Evolutionary conservation across 495 filamentous ascomycete species (phyloP), one percentile per base, ranked within the genome.

Genomic region (Tuber brumale): DNA sequence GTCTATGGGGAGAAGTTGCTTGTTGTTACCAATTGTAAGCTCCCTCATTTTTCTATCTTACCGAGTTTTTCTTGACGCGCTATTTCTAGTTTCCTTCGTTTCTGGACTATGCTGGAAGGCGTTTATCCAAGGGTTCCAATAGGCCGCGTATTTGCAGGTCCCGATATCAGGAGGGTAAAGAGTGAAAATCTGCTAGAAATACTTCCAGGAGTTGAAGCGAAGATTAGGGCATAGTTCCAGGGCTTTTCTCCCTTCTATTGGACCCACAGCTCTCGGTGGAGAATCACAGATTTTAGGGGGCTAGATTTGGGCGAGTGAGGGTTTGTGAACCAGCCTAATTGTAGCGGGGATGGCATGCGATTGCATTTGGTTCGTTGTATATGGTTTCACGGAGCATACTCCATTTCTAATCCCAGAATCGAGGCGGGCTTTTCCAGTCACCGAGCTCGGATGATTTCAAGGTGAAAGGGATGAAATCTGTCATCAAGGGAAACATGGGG

Each of bases 1-100:
- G 70, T 46, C 14, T 48, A 51, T 37, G 6, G 46, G n/a, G 42
- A 44, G 31, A 75, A 42, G 10, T 70, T 77, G 41, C 46, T 75
- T 57, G 75, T 71, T 27, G 76, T 70, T 16, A 75, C 76, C 16
- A 70, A 75, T 27, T 75, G 76, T 75, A 46, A 27, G 73, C 70
- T 46, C 23, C 45, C 35, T 44, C 21, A 41, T n/a, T 19, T 37
- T 39, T 61, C n/a, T 31, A 14, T 31, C n/a, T 61, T 61, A 31
- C n/a, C 57, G 27, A 16, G 57, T 0, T 31, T 4, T 23, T 61
- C 10, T 10, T 61, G 4, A 31, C 8, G 14, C 5, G n/a, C 31
- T 31, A 31, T 31, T 16, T 6, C 57, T 14, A 31, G 57, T 61
- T 16, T 12, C 57, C 57, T 61, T 61, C 57, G n/a, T 31, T 12